Evolutionary conservation across 768 basidiomycete genomes (phyloP), one percentile per base, ranked within the genome.

Genomic region (Lepiota venenata): DNA sequence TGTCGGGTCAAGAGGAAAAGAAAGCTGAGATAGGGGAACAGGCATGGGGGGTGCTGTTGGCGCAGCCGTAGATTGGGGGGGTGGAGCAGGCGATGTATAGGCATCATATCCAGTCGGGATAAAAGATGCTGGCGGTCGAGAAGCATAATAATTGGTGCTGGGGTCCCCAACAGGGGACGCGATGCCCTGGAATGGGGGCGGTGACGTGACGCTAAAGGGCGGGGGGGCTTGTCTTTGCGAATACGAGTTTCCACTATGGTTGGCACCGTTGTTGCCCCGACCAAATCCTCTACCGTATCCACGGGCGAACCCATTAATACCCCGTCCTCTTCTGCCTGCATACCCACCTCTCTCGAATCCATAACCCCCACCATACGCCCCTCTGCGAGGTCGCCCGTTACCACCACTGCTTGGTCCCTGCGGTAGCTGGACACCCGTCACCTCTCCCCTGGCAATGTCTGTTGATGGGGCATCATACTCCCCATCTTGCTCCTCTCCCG

Each of bases 1-100:
- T 47, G 79, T 83, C 20, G 81, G 69, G 63, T 94, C 91, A 11
- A 90, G 64, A 1, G 83, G 77, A 71, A 81, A 85, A 4, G 76
- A 60, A n/a, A 83, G 48, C 14, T 65, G 64, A 1, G 80, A 70
- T 42, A 75, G 51, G 3, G 84, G 80, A 16, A 74, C 66, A 2
- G 82, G 81, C 15, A 83, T 64, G 35, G 68, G 74, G 40, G 68
- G 71, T 32, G 58, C 53, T 37, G 48, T n/a, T 14, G 46, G 41
- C 16, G 59, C 22, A 27, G 60, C 55, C 39, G 64, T 47, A 43
- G 55, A 36, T 32, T 56, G 60, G 22, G 64, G 62, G 9, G 71
- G 63, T 36, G 67, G 63, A 15, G 65, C 60, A 25, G 66, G 64
- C 9, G 58, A 52, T 15, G 49, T 38, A 16, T 43, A 63, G 6